A percentile compares a stretch with the other conserved stretches of the same genome.
Evolutionary conservation across 1,284 basidiomycete genomes (phyloP).

Genomic region (Rhodotorula sp.): DNA sequence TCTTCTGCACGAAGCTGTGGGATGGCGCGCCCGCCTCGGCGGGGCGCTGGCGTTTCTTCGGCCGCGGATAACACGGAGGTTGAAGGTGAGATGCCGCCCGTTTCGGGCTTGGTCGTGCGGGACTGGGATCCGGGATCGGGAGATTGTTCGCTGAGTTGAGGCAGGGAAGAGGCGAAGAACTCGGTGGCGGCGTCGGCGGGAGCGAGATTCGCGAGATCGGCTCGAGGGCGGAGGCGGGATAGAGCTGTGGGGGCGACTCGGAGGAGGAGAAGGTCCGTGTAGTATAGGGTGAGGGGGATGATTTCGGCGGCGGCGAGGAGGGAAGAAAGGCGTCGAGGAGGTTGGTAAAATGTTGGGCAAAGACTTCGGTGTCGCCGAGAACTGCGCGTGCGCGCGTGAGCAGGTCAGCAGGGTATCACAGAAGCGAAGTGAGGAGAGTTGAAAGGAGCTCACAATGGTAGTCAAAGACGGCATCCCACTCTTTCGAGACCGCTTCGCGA

Average conservation of each 20-base stretch:
- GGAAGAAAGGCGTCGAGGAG: not conserved
- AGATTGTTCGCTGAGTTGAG: not conserved
- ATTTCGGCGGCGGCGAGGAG: not conserved
- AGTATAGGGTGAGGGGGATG: too few relatives aligned
- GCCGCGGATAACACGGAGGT: too few relatives aligned
- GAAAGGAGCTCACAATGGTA: slow-evolving; percentile 55
- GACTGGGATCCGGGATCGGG: too few relatives aligned
- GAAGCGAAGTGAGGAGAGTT: too few relatives aligned
- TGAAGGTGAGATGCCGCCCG: not conserved
- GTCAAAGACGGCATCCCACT: slow-evolving; percentile 86
- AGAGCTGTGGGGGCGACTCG: not conserved
- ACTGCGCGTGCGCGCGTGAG: not conserved
- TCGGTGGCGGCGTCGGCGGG: not conserved
- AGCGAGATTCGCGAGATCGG: not conserved
- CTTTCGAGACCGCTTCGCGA: slow-evolving; percentile 68
- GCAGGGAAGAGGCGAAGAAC: not conserved
- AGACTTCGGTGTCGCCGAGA: slow-evolving; percentile 6
- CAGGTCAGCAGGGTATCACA: too few relatives aligned
- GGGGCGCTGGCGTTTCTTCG: too few relatives aligned
- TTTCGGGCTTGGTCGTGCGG: not conserved
- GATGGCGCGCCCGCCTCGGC: too few relatives aligned
- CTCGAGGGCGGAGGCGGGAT: not conserved
- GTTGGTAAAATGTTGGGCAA: not conserved
- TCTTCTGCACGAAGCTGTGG: too few relatives aligned
- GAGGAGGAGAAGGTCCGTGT: too few relatives aligned